Evolutionary conservation across 2,329 filamentous ascomycete genomes (phyloP), one percentile per base, ranked within the genome.

Genomic region (Ceratocystis alfenasii): DNA sequence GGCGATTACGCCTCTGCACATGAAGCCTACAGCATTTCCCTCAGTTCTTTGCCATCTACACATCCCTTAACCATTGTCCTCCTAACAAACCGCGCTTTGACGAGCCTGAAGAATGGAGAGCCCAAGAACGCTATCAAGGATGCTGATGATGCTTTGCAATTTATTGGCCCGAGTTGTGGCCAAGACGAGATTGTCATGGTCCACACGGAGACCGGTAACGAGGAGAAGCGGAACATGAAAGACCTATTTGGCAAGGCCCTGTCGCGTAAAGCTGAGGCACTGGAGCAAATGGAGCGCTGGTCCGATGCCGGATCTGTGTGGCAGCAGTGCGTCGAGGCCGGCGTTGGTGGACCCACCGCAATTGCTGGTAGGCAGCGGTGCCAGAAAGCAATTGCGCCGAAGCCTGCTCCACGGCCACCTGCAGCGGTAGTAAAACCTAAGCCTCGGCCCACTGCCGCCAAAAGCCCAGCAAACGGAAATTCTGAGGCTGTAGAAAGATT

Each of bases 271-370:
- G 94, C 94, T 0, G 94, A 99, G 76, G 94, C 91, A 1, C 80
- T 97, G 6, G 94, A 99, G 75, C 88, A 96, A 73, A 87, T 99
- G 80, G 94, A 99, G 77, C 90, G 88, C 73, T 99, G 93, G 93
- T 76, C 78, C 2, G 93, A 97, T 63, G 94, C 94, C 1, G 86
- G 85, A 0, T 77, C 79, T 1, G 85, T 89, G 0, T 99, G 94
- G 94, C 85, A 87, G 71, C 78, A 83, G 65, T 92, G 90, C 44
- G 88, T 97, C 1, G 88, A 95, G 75, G 84, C 83, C 30, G 90
- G 92, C 3, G 84, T 95, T 17, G 93, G 94, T n/a, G 93, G 91
- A 6, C 80, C 87, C 6, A 87, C 87, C 7, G 91, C 90, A 63
- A 87, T 90, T 50, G 87, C 92, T 70, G 94, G 93, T 0, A 85